Percentiles rank a stretch among this genome's conserved stretches.
Evolutionary conservation across 257 asterid genomes (phyloP).

Genomic region (Gentiana dahurica): DNA sequence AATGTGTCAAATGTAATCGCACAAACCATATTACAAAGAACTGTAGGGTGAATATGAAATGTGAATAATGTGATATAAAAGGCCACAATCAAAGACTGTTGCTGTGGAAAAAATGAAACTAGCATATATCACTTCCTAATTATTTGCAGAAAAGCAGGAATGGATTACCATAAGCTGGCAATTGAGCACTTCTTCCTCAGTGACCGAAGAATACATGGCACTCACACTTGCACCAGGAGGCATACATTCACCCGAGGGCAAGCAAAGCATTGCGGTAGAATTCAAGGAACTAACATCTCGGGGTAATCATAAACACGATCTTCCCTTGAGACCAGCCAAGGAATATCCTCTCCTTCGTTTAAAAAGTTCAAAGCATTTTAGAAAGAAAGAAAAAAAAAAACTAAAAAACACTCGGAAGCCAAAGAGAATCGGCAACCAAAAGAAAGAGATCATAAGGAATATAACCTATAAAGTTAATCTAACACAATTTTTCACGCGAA

Average conservation of each 20-base stretch:
- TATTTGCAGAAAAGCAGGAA: slow-evolving; percentile 1
- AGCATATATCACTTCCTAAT: no score
- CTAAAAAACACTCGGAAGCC: neutral
- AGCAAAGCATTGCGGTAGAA: slow-evolving; percentile 69
- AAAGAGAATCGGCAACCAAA: neutral
- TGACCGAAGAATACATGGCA: slow-evolving; percentile 64
- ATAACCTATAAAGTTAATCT: neutral
- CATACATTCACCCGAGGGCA: slow-evolving; percentile 84
- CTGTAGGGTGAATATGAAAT: no score
- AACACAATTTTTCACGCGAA: slow-evolving; percentile 32
- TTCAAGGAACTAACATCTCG: slow-evolving; percentile 64
- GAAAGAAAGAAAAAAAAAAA: neutral
- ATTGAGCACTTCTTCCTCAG: slow-evolving; percentile 67
- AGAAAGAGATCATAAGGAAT: neutral
- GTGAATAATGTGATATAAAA: no score
- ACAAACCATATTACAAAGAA: no score
- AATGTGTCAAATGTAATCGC: no score
- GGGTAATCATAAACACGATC: slow-evolving; percentile 45
- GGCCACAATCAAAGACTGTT: no score
- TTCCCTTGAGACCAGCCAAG: slow-evolving; percentile 83
- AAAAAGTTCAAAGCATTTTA: slow-evolving; percentile 9
- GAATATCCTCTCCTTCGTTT: slow-evolving; percentile 46
- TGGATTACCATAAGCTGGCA: slow-evolving; percentile 68
- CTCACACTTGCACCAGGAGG: slow-evolving; percentile 73
- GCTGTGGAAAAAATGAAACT: no score